Conservation (phyloP, 352 stramenopile species). For the Phytophthora sp. region DNA sequence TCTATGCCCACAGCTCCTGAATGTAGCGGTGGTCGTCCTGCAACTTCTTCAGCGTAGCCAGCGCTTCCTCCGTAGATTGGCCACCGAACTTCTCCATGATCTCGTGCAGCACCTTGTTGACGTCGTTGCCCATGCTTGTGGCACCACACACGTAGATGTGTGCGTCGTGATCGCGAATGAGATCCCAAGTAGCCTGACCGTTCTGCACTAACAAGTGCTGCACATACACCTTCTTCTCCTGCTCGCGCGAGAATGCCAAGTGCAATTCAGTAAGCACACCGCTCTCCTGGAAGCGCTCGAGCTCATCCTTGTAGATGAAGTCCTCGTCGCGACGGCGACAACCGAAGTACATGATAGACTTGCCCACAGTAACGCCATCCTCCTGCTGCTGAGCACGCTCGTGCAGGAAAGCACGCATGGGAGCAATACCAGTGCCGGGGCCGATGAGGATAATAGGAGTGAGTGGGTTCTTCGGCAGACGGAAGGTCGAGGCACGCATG, state of each 20-base stretch:
- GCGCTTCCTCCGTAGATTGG: constrained; percentile 60
- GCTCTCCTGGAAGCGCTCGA: constrained; percentile 84
- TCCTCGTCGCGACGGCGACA: constrained; percentile 86
- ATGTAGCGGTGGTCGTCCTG: constrained; percentile 92
- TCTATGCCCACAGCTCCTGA: constrained; percentile 95
- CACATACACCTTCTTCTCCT: constrained; percentile 97
- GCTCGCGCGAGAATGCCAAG: constrained; percentile 95
- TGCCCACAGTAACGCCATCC: constrained; percentile 65
- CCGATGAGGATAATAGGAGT: constrained; percentile 96
- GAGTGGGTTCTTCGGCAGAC: constrained; percentile 85
- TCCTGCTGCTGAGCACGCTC: constrained; percentile 88
- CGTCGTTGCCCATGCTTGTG: constrained; percentile 97
- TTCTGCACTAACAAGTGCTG: constrained; percentile 94
- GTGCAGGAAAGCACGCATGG: constrained; percentile 97
- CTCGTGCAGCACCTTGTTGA: constrained; percentile 92
- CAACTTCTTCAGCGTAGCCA: constrained; percentile 89
- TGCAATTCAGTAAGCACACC: constrained; percentile 92
- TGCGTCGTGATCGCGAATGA: constrained; percentile 68
- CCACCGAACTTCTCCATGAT: constrained; percentile 79
- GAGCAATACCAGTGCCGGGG: constrained; percentile 96
- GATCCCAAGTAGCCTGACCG: constrained; percentile 60
- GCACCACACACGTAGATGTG: constrained; percentile 98
- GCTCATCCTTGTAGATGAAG: constrained; percentile 93
- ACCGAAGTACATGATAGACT: constrained; percentile 95
- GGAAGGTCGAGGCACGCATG: constrained; percentile 95